A percentile compares a stretch with the other conserved stretches of the same genome.
Evolutionary conservation across 805 yeast genomes (phyloP).

Genomic region (Priceomyces medius): DNA sequence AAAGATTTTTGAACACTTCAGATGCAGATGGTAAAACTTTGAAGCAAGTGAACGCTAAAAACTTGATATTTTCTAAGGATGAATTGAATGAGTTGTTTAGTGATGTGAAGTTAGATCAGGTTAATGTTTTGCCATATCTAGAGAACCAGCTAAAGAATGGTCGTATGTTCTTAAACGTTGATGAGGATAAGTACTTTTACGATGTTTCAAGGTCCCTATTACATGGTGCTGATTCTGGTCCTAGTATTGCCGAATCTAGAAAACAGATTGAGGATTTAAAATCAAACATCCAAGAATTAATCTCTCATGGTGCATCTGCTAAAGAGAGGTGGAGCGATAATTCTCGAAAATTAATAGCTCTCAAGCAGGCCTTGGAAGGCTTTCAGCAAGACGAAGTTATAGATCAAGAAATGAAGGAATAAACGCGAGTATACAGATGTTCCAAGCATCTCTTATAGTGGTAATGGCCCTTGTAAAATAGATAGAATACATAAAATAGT

Average conservation of each 20-base stretch:
- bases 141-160: slow-evolving; percentile 21
- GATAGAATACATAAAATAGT: background rate
- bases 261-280: slow-evolving; percentile 22
- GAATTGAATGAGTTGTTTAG: slow-evolving; percentile 20
- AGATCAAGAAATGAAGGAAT: slow-evolving; percentile 14
- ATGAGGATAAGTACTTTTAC: slow-evolving; percentile 21
- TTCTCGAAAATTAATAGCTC: slow-evolving; percentile 30
- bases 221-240: slow-evolving; percentile 15
- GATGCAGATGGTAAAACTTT: slow-evolving; percentile 7
- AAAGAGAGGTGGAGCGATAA: slow-evolving; percentile 36
- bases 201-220: slow-evolving; percentile 22
- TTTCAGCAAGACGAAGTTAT: slow-evolving; percentile 6
- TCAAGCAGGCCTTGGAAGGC: slow-evolving; percentile 21
- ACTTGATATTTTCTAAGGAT: slow-evolving; percentile 17
- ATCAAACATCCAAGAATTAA: slow-evolving; percentile 26
- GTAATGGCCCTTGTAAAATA: background rate
- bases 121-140: slow-evolving; percentile 16
- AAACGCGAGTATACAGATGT: background rate
- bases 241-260: slow-evolving; percentile 32
- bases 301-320: slow-evolving; percentile 29
- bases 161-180: slow-evolving; percentile 18
- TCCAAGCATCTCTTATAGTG: background rate
- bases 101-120: slow-evolving; percentile 16
- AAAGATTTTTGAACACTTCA: slow-evolving; percentile 8
- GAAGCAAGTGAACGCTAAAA: slow-evolving; percentile 12